Evolutionary conservation across 768 basidiomycete genomes (phyloP).

Genomic region (Macrolepiota albuminosa): DNA sequence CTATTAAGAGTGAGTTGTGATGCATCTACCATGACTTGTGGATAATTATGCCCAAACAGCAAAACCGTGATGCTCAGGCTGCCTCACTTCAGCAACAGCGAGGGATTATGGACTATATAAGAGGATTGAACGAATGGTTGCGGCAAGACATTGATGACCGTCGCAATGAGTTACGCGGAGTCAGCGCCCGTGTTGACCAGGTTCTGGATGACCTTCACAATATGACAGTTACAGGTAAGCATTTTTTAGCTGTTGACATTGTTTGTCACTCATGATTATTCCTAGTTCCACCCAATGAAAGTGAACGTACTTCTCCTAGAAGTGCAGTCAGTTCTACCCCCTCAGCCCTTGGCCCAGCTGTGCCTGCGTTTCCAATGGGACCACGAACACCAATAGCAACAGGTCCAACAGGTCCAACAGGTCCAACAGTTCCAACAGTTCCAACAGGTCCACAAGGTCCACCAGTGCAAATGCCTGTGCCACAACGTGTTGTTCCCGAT

Average conservation of each 20-base stretch:
- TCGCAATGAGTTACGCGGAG: conserved; percentile 64
- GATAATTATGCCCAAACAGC: conserved; percentile 34
- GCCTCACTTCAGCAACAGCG: conserved; percentile 77
- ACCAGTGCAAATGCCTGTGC: conserved; percentile 7
- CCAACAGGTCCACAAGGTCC: neutral
- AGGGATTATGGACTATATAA: conserved; percentile 77
- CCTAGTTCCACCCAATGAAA: conserved; percentile 12
- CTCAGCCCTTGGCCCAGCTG: neutral
- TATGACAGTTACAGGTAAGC: conserved; percentile 32
- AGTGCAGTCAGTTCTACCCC: conserved; percentile 6
- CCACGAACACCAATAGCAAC: neutral
- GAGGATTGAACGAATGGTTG: conserved; percentile 73
- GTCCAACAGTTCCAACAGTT: neutral
- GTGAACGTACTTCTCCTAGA: conserved; percentile 8
- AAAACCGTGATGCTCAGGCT: conserved; percentile 68
- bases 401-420: neutral
- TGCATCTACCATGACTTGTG: neutral
- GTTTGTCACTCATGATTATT: neutral
- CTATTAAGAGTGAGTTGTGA: conserved; percentile 53
- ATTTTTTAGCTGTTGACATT: neutral
- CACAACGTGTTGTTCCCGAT: conserved; percentile 8
- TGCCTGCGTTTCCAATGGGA: neutral
- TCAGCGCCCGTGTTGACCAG: conserved; percentile 57
- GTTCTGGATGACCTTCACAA: conserved; percentile 37
- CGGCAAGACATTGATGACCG: conserved; percentile 75